Evolutionary conservation across 2,329 filamentous ascomycete genomes (phyloP), one percentile per base, ranked within the genome.

Genomic region (Macrophomina pseudophaseolina): DNA sequence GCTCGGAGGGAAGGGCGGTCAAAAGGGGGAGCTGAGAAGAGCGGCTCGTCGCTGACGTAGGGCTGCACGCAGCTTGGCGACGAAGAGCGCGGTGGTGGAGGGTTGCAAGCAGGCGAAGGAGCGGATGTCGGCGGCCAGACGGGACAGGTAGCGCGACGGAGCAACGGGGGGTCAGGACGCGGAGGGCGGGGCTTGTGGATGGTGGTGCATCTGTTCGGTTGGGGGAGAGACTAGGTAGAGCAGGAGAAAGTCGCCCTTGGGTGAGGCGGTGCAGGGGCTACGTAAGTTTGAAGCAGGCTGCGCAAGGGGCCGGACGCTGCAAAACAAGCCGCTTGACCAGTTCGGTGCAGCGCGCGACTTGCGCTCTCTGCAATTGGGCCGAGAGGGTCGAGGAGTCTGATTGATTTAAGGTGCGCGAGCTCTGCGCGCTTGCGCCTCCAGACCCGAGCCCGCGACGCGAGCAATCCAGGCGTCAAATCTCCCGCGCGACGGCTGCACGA

Each of bases 201-300:
- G 42, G 42, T 58, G 63, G 42, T 46, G 52, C 63, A 58, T 65
- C 14, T 49, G 58, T 40, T 35, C 28, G 38, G 51, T 65, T 58
- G 42, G 35, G 62, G 33, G 40, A 35, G 38, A 38, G 63, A 56
- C 52, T 65, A 49, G 63, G 63, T 44, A 44, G 42, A 54, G 58
- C 58, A 62, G 58, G 58, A 62, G 58, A 62, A 48, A 60, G 56
- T 60, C 42, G 54, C 23, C 38, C 35, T 42, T 12, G 54, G 54
- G 56, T 38, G 63, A 65, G 63, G 63, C 63, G 63, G 63, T 65
- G 63, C 63, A 65, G 63, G 63, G 63, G 63, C 63, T 65, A 65
- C 63, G 63, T 58, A 65, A 58, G 51, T 48, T 44, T 63, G 23
- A 51, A 52, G 59, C 44, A 33, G 32, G 44, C 38, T 65, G 63